Base-by-base conservation (phyloP, 352 stramenopile genomes). In the Phytophthora europaea region DNA sequence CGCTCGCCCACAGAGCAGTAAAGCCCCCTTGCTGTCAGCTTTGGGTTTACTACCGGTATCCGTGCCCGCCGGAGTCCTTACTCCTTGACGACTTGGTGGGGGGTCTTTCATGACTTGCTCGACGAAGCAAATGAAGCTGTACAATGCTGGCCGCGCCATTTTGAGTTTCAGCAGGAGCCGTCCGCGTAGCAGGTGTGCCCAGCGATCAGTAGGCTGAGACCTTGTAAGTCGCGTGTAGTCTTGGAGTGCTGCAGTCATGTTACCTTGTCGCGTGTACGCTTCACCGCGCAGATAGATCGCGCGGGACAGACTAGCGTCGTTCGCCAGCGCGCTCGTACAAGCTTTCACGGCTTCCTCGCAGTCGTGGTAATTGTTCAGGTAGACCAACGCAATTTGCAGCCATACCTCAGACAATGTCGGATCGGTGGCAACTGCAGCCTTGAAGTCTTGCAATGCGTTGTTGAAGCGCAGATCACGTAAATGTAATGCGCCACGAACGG, bases 341-440 rank as follows among this genome's bases (percentile, higher is more conserved):
- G 85, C 86, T 23, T 83, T 83, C 36, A 92, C 79, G 58, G 86
- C 92, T 38, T 80, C 88, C 18, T 86, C 86, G 51, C 78, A 81
- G 64, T 95, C 88, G 53, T 94, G 88, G 58, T 93, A 95, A 61
- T 95, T 86, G 52, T 91, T 93, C 6, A 95, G 67, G 60, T 91
- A 94, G 43, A 95, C 84, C 34, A 95, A 72, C 13, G 85, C 88
- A 55, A 95, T 95, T 72, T 95, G 84, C 45, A 95, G 65, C 88
- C 88, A 95, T 20, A 93, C 81, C 38, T 91, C 84, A 38, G 89
- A 89, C 26, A 95, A 64, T 43, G 88, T 95, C 23, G 88, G 88
- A 48, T 95, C 86, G 0, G 87, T 88, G 16, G 84, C 67, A 4
- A 93, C 88, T 7, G 88, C 86, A 6, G 86, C 88, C 65, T 95